Percentiles rank a stretch among this genome's conserved stretches.
Evolutionary conservation across 192 early-diverging fungal species (phyloP).

Genomic region (Pilaira anomala): DNA sequence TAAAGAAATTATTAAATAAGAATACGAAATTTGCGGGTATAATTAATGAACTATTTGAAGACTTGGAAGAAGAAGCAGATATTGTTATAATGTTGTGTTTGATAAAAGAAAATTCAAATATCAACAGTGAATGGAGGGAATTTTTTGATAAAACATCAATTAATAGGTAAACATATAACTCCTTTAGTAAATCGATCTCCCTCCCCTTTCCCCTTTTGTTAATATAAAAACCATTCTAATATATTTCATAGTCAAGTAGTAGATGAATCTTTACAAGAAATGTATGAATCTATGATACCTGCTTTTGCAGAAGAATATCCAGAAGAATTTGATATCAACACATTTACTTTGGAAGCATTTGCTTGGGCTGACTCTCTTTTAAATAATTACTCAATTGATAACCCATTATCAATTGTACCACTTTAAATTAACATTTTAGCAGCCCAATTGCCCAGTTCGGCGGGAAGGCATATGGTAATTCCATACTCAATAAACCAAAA

Average conservation of each 20-base stretch:
- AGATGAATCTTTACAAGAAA: slow-evolving; percentile 17
- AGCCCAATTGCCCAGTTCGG: too few species aligned
- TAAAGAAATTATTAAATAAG: slow-evolving; percentile 11
- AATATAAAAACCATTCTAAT: not conserved
- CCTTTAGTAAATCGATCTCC: not conserved
- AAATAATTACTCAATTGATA: slow-evolving; percentile 16
- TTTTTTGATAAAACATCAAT: slow-evolving; percentile 19
- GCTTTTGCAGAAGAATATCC: slow-evolving; percentile 25
- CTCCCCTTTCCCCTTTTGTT: not conserved
- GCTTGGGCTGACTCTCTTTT: slow-evolving; percentile 31
- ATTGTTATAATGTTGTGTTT: slow-evolving; percentile 30
- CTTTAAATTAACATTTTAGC: too few species aligned
- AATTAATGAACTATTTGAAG: slow-evolving; percentile 24
- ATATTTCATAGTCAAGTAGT: not conserved
- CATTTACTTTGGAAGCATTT: slow-evolving; percentile 18
- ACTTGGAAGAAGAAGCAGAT: slow-evolving; percentile 31
- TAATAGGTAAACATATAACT: not conserved
- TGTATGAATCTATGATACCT: slow-evolving; percentile 28
- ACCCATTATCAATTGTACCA: slow-evolving; percentile 19
- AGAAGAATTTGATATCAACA: slow-evolving; percentile 14
- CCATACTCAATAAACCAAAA: too few species aligned
- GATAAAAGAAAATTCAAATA: slow-evolving; percentile 21
- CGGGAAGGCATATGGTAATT: too few species aligned
- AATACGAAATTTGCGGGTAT: slow-evolving; percentile 14
- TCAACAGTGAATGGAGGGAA: slow-evolving; percentile 25